phyloP scores from a whole-genome alignment of 257 asterid species.

The Capsicum chinense region DNA sequence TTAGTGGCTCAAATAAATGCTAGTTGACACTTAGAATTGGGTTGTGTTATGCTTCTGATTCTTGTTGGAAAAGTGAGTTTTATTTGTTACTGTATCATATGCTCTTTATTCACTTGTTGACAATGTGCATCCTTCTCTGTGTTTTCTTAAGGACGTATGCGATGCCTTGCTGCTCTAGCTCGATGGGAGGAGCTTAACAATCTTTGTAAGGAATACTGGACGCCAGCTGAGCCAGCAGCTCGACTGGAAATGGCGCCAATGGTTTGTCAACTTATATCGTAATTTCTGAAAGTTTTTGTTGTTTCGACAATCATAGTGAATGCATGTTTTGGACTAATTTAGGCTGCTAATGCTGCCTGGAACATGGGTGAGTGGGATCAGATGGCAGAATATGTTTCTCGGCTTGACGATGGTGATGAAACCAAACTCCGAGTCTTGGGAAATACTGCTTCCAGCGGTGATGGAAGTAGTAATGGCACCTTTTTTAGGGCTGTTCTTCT shows the following conservation, averaged over 20 bases:
- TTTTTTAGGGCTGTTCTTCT: slow-evolving; percentile 88
- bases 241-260: slow-evolving; percentile 99
- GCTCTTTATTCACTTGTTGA: slow-evolving; percentile 6
- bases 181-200: slow-evolving; percentile 99
- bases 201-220: slow-evolving; percentile 96
- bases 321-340: slow-evolving; percentile 33
- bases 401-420: slow-evolving; percentile 98
- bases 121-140: slow-evolving; percentile 14
- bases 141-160: slow-evolving; percentile 77
- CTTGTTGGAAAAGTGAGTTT: neutral
- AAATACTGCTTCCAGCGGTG: slow-evolving; percentile 92
- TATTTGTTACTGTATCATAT: neutral
- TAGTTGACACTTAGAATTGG: neutral
- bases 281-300: neutral
- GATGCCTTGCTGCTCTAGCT: slow-evolving; percentile 99
- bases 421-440: slow-evolving; percentile 87
- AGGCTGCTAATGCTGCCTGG: slow-evolving; percentile 99
- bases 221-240: slow-evolving; percentile 98
- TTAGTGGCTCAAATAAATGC: slow-evolving; percentile 21
- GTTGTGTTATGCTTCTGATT: slow-evolving; percentile 6
- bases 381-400: slow-evolving; percentile 97
- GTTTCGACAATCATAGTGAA: slow-evolving; percentile 13
- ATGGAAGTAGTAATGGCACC: slow-evolving; percentile 94
- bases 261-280: slow-evolving; percentile 50
- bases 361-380: slow-evolving; percentile 99